A percentile compares a stretch with the other conserved stretches of the same genome.
phyloP scores from a whole-genome alignment of 2,329 filamentous ascomycete genomes.

The Colletotrichum sansevieriae region DNA sequence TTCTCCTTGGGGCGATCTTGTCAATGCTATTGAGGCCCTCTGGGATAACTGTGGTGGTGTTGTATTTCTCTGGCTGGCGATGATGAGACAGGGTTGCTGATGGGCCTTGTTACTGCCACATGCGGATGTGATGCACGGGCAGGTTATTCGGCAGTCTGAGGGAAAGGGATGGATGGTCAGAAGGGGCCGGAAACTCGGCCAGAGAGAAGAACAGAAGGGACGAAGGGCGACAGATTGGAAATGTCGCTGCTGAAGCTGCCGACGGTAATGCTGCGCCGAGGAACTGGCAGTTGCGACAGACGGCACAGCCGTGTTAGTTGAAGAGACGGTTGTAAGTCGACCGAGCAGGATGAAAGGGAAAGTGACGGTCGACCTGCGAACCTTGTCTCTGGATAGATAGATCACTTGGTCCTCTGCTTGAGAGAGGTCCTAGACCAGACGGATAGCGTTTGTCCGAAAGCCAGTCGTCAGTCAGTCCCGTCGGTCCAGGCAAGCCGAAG shows the following conservation, averaged over 20 bases:
- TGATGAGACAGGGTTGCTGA: slow-evolving; percentile 1
- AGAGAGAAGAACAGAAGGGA: background rate
- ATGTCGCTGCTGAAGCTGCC: slow-evolving; percentile 10
- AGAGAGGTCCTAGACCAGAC: slow-evolving; percentile 12
- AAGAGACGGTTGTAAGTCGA: slow-evolving; percentile 5
- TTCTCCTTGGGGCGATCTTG: slow-evolving; percentile 14
- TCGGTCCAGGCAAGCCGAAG: background rate
- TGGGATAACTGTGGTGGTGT: background rate
- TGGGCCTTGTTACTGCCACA: slow-evolving; percentile 6
- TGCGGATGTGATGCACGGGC: slow-evolving; percentile 5
- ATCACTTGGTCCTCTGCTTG: background rate
- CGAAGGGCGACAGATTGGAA: background rate
- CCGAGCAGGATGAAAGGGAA: background rate
- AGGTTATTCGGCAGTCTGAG: slow-evolving; percentile 13
- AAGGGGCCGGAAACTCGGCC: slow-evolving; percentile 1
- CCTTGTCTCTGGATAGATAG: background rate
- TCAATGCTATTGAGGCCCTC: slow-evolving; percentile 10
- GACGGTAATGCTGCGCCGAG: slow-evolving; percentile 5
- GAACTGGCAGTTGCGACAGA: slow-evolving; percentile 14
- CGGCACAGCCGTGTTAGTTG: background rate
- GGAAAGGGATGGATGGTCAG: background rate
- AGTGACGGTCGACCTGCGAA: background rate
- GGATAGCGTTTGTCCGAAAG: slow-evolving; percentile 34
- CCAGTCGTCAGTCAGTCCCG: background rate
- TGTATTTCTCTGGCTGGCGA: background rate